Evolutionary conservation across 768 basidiomycete genomes (phyloP).

Genomic region (Gelatoporia subvermispora): DNA sequence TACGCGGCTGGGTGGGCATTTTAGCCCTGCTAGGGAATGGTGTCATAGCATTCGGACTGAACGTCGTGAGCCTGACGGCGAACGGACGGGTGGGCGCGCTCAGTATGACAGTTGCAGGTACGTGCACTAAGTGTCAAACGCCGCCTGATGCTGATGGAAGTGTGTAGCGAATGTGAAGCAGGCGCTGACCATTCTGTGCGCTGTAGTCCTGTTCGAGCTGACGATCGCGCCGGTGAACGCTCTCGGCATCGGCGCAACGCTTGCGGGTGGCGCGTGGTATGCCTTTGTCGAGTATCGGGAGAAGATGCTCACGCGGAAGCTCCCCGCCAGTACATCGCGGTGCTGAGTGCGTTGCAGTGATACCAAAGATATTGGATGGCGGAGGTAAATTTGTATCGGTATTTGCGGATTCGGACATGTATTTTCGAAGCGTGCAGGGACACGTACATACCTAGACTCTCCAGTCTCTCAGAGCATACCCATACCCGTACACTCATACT

Average conservation of each 20-base stretch:
- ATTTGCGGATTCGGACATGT: no score
- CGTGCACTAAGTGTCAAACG: constrained; percentile 18
- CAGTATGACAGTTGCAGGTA: constrained; percentile 88
- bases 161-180: constrained; percentile 88
- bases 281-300: constrained; percentile 51
- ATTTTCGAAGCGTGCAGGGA: no score
- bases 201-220: constrained; percentile 80
- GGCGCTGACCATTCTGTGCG: constrained; percentile 81
- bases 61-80: constrained; percentile 93
- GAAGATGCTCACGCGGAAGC: constrained; percentile 8
- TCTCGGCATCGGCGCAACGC: constrained; percentile 78
- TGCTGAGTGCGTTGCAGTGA: no score
- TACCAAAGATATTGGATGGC: no score
- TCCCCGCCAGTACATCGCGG: no score
- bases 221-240: constrained; percentile 76
- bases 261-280: constrained; percentile 83
- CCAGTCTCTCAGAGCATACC: no score
- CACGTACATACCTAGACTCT: no score
- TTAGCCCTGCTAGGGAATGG: constrained; percentile 73
- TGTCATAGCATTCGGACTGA: constrained; percentile 83
- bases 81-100: constrained; percentile 88
- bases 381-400: no score
- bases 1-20: constrained; percentile 29
- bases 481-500: no score
- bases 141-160: not conserved